Evolutionary conservation across 2,329 filamentous ascomycete genomes (phyloP), one percentile per base, ranked within the genome.

Genomic region (Zopfia rhizophila): DNA sequence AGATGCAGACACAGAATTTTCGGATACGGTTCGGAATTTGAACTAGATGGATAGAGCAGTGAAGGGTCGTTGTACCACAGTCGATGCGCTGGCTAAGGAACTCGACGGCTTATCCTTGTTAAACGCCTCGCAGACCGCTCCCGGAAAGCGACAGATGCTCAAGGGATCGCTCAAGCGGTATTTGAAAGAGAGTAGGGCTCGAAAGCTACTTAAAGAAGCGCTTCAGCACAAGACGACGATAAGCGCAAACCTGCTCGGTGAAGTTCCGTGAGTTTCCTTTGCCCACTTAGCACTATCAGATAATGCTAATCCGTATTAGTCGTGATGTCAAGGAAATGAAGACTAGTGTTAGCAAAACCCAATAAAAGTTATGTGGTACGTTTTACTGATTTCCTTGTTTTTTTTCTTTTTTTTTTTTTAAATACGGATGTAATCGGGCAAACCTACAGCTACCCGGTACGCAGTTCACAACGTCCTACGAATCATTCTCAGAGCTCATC

Each of bases 141-240:
- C 17, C 2, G 21, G 44, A 10, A 48, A 41, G 21, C 21, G 35
- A 7, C 33, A 45, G 24, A 36, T 13, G 31, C 8, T 48, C 4
- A 45, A 40, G 23, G 27, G 23, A 3, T 31, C 35, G 10, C 17
- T 52, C 4, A 36, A 31, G 19, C 48, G 45, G 45, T 32, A 17
- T 30, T 19, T 45, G 18, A 48, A 48, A 16, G 44, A 44, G 21
- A 33, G 27, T 16, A 48, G 40, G 27, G 36, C 33, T 16, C 24
- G 23, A 3, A 52, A 45, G 23, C 36, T 52, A 11, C 33, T 52
- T 14, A 45, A 48, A 4, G 31, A 43, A 24, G 25, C 27, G 4
- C 38, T 40, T 11, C 21, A 36, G 11, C 44, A 51, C 31, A 38
- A 44, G 21, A 13, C 38, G 5, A 47, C 48, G 3, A 47, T 51